These are phyloP conservation scores for Mucor ambiguus DNA, from an alignment of 371 early-diverging fungal genomes.

Conservation along the genomic window DNA sequence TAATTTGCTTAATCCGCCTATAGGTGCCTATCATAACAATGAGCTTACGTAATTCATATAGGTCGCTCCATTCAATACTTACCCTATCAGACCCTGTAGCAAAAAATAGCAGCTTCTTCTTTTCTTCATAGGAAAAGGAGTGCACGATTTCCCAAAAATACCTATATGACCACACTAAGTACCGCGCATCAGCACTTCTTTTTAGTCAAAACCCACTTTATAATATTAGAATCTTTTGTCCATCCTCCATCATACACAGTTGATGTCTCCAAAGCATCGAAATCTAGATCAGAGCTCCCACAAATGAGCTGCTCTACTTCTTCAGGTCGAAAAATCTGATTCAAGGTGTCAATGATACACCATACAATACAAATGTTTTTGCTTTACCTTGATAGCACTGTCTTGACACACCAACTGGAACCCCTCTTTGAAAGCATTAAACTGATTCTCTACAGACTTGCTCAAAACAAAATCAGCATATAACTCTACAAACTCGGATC, in stretches of 20 bases:
- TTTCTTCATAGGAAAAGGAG: constrained; percentile 77
- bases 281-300: constrained; percentile 89
- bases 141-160: constrained; percentile 97
- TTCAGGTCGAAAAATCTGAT: constrained; percentile 84
- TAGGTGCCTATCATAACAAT: constrained; percentile 76
- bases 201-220: constrained; percentile 37
- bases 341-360: not conserved
- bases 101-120: constrained; percentile 93
- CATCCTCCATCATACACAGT: constrained; percentile 92
- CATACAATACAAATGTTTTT: not conserved
- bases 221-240: constrained; percentile 64
- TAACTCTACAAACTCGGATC: constrained; percentile 70
- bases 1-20: constrained; percentile 88
- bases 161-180: constrained; percentile 22
- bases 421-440: constrained; percentile 88
- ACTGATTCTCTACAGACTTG: constrained; percentile 75
- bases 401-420: constrained; percentile 86
- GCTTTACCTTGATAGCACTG: constrained; percentile 70
- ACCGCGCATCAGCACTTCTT: not conserved
- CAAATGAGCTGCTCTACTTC: constrained; percentile 97
- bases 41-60: not conserved
- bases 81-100: constrained; percentile 97
- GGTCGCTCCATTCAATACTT: not conserved
- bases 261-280: constrained; percentile 79
- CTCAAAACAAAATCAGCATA: constrained; percentile 77